Evolutionary conservation across 176 grass and related monocot species (phyloP), one percentile per base, ranked within the genome.

Genomic region (Alloteropsis semialata): DNA sequence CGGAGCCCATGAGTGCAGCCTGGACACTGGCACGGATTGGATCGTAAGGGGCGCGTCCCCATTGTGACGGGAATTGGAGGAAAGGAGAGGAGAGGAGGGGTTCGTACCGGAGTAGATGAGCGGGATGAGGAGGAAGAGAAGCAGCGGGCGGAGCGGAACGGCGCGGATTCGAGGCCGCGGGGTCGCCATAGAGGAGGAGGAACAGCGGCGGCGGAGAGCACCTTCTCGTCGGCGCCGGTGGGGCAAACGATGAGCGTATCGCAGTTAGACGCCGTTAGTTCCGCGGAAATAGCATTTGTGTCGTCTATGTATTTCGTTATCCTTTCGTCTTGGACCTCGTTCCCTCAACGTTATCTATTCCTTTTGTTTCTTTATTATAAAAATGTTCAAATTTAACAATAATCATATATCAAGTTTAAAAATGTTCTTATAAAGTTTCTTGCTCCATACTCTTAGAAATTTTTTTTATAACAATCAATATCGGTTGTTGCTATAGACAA

Each of bases 31-130:
- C 48, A 34, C 44, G 78, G 81, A 89, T 87, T 39, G 38, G 73
- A 90, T 66, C 79, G 22, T 84, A 75, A 39, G 74, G 59, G 34
- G 51, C 15, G 21, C 11, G 25, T 7, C 58, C 39, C 5, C 16
- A 59, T 55, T 78, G 49, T 5, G 29, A 72, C 34, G 27, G 29
- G 72, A 81, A 92, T 57, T 5, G 57, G 25, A 19, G 1, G 44
- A 16, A 27, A 58, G 33, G 44, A 16, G 43, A 58, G 33, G n/a
- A 60, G 69, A 27, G 22, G 71, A 72, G 18, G 32, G 34, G 12
- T 22, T 28, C 76, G 27, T 60, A 98, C 96, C 82, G 25, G 88
- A 90, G 87, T 88, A 90, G 79, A 98, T 74, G 67, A 92, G 72
- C 34, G 85, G 80, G 24, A 24, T 45, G 34, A 98, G 77, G 56